phyloP scores from a whole-genome alignment of 495 filamentous ascomycete species.

The Hapsidospora chrysogenum region DNA sequence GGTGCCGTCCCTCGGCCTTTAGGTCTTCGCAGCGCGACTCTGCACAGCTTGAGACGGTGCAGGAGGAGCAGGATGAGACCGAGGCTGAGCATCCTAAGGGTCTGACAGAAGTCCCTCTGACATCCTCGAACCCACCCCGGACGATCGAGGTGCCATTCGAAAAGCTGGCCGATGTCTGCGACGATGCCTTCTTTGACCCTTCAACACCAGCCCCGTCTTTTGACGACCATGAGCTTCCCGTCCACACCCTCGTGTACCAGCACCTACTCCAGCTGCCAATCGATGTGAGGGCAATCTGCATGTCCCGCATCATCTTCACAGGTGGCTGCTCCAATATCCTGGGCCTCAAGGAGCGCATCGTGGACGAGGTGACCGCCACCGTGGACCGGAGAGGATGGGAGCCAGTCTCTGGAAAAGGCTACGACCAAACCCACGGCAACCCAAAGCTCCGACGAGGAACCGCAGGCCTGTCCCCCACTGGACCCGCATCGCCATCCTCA shows the following conservation, averaged over 20 bases:
- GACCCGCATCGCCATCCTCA: too few relatives aligned
- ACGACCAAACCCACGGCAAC: slow-evolving; percentile 36
- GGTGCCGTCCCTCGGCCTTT: slow-evolving; percentile 40
- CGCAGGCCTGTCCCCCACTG: background rate
- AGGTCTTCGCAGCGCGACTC: slow-evolving; percentile 6
- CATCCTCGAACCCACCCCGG: slow-evolving; percentile 23
- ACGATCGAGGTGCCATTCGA: slow-evolving; percentile 49
- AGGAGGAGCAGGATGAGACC: slow-evolving; percentile 31
- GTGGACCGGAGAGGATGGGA: slow-evolving; percentile 62
- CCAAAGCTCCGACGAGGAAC: slow-evolving; percentile 23
- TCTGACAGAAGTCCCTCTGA: slow-evolving; percentile 28
- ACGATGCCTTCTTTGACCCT: slow-evolving; percentile 53
- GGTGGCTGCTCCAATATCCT: slow-evolving; percentile 69
- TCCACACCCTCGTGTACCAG: slow-evolving; percentile 59
- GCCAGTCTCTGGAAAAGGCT: slow-evolving; percentile 43
- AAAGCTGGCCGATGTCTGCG: slow-evolving; percentile 53
- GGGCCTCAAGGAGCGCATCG: slow-evolving; percentile 63
- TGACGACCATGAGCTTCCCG: slow-evolving; percentile 72
- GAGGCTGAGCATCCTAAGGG: slow-evolving; percentile 7
- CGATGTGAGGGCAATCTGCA: slow-evolving; percentile 69
- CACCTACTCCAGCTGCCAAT: slow-evolving; percentile 58
- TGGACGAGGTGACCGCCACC: slow-evolving; percentile 52
- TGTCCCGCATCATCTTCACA: slow-evolving; percentile 78
- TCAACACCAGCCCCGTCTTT: slow-evolving; percentile 27
- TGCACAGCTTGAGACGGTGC: slow-evolving; percentile 25